phyloP scores from a whole-genome alignment of 1,139 yeast species.

The Scheffersomyces segobiensis region DNA sequence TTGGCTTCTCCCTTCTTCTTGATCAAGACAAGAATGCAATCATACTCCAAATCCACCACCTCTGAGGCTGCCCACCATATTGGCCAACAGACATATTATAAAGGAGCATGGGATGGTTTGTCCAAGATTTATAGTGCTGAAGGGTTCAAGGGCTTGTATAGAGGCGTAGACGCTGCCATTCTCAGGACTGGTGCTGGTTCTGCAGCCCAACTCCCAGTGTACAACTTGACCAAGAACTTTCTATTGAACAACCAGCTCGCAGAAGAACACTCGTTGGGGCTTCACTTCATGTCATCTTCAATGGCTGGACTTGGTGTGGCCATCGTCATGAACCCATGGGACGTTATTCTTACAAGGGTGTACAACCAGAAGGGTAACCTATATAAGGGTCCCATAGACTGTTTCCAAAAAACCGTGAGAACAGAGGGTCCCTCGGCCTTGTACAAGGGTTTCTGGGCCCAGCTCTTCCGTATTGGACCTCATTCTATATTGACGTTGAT shows the following conservation, averaged over 20 bases:
- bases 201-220: conserved; percentile 92
- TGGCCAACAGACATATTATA: conserved; percentile 92
- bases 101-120: conserved; percentile 67
- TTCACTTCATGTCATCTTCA: conserved; percentile 76
- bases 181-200: conserved; percentile 96
- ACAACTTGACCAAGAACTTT: conserved; percentile 71
- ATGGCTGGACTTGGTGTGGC: conserved; percentile 91
- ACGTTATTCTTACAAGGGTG: conserved; percentile 89
- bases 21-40: conserved; percentile 95
- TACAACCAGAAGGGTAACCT: conserved; percentile 91
- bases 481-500: conserved; percentile 89
- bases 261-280: conserved; percentile 61
- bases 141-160: conserved; percentile 76
- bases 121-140: conserved; percentile 59
- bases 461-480: conserved; percentile 88
- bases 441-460: conserved; percentile 95
- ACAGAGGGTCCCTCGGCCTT: conserved; percentile 86
- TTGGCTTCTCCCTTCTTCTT: conserved; percentile 89
- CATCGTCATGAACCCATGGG: conserved; percentile 96
- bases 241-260: conserved; percentile 48
- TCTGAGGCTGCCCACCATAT: conserved; percentile 47
- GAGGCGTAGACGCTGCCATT: conserved; percentile 95
- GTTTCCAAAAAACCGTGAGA: conserved; percentile 75
- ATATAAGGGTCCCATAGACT: conserved; percentile 85
- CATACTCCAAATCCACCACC: conserved; percentile 55